Percentiles rank a stretch among this genome's conserved stretches.
phyloP scores from a whole-genome alignment of 2,329 filamentous ascomycete species.

The Colletotrichum siamense region DNA sequence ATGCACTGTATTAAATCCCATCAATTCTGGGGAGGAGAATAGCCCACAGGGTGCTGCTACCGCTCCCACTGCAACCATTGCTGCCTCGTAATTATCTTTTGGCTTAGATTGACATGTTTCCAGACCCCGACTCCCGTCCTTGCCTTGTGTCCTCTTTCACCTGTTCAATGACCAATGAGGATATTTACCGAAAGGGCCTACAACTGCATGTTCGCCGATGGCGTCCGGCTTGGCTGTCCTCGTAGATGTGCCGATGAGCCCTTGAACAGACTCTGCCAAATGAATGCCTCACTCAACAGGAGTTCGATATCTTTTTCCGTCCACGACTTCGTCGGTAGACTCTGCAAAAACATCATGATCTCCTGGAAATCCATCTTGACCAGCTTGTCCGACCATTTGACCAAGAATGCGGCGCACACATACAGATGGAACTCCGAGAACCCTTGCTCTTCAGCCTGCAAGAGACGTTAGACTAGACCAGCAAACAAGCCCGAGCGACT shows the following conservation, averaged over 20 bases:
- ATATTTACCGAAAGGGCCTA: constrained; percentile 1
- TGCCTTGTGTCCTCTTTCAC: neutral
- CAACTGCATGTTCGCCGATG: constrained; percentile 45
- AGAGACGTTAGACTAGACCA: neutral
- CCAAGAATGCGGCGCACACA: constrained; percentile 95
- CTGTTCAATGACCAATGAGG: neutral
- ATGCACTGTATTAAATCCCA: constrained; percentile 14
- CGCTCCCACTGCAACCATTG: neutral
- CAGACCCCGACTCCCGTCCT: neutral
- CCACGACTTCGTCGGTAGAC: constrained; percentile 90
- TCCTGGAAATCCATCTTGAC: constrained; percentile 98
- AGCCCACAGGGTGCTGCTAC: neutral
- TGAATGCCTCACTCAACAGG: constrained; percentile 93
- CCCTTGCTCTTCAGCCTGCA: constrained; percentile 93
- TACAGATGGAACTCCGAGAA: constrained; percentile 99
- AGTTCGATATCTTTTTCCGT: constrained; percentile 98
- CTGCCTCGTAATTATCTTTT: neutral
- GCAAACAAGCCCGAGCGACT: constrained; percentile 33
- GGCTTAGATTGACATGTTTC: neutral
- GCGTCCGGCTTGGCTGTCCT: constrained; percentile 48
- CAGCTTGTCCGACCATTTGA: constrained; percentile 97
- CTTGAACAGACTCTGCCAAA: constrained; percentile 98
- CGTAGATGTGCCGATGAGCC: constrained; percentile 90
- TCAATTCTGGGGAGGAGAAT: neutral
- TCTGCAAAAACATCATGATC: constrained; percentile 99